phyloP scores from a whole-genome alignment of 768 basidiomycete species.

The Boletus subcaerulescens region DNA sequence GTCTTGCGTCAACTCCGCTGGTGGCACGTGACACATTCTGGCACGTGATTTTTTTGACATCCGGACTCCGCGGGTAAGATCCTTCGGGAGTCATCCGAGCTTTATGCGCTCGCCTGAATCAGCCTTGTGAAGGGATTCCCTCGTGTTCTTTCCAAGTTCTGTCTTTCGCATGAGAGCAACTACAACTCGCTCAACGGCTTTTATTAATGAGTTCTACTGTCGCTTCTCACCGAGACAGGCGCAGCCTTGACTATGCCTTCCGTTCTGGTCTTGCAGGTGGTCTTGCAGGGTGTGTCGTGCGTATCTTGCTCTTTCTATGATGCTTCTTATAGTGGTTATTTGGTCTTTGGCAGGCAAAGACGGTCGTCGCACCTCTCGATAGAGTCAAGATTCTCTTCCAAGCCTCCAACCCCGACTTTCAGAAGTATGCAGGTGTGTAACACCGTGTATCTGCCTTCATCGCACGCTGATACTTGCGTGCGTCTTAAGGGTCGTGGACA shows the following conservation, averaged over 20 bases:
- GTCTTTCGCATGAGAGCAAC: constrained; percentile 9
- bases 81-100: constrained; percentile 1
- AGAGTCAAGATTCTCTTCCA: constrained; percentile 99
- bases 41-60: constrained; percentile 15
- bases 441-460: constrained; percentile 24
- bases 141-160: neutral
- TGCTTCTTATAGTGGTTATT: constrained; percentile 6
- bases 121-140: neutral
- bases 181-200: neutral
- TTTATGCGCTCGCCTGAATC: neutral
- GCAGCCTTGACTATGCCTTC: constrained; percentile 57
- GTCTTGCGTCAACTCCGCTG: too few species aligned
- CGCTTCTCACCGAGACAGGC: constrained; percentile 47
- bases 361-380: constrained; percentile 92
- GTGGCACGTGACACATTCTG: neutral
- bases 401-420: constrained; percentile 92
- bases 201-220: constrained; percentile 34
- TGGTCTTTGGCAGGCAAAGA: constrained; percentile 67
- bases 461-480: constrained; percentile 6
- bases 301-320: constrained; percentile 31
- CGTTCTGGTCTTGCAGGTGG: constrained; percentile 92
- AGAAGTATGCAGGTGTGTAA: constrained; percentile 86
- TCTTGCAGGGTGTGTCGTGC: constrained; percentile 87
- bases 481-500: constrained; percentile 70
- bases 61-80: neutral